Base-by-base conservation (phyloP, 805 yeast species). In the Candida insectalens region DNA sequence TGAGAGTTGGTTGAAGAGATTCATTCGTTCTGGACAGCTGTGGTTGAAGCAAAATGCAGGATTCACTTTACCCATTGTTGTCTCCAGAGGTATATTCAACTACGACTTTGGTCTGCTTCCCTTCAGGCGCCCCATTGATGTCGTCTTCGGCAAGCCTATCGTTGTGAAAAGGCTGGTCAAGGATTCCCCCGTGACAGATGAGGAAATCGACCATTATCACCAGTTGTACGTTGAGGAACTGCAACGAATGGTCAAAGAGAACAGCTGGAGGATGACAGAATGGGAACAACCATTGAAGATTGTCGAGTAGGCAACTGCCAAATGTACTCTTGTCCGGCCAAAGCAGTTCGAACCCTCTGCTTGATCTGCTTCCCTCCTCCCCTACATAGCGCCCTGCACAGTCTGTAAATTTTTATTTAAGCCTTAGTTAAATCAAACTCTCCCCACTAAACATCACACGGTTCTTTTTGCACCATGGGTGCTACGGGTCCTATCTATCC, bases 101-200 rank as follows among this genome's bases (percentile, higher is more conserved):
- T 83, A 87, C 47, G 95, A 85, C 50, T 82, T 81, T 58, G 97
- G 97, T 0, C 58, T 88, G 19, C 59, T 89, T 37, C 96, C 97
- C 2, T 87, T 73, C 51, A 65, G 96, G 44, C 69, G 77, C 34
- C 84, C 87, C 2, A 78, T 88, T 36, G 67, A 82, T 39, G 66
- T 89, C 9, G 92, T 82, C 36, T 63, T 74, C 23, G 94, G 92
- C 0, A 59, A 55, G 16, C 87, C 89, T 4, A 29, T 57, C 55
- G 34, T 75, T 71, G 12, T 46, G 29, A 35, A 36, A 16, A 34
- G 55, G 27, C 35, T 48, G 12, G 21, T 33, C 6, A 51, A 49
- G 5, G 30, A 27, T 7, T 25, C 34, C 4, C 41, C 41, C 2
- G 47, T 51, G 2, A 50, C 66, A 3, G 46, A 53, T 5, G 64